Percentiles rank a stretch among this genome's conserved stretches.
phyloP scores from a whole-genome alignment of 768 basidiomycete species.

The Coprinopsis strossmayeri region DNA sequence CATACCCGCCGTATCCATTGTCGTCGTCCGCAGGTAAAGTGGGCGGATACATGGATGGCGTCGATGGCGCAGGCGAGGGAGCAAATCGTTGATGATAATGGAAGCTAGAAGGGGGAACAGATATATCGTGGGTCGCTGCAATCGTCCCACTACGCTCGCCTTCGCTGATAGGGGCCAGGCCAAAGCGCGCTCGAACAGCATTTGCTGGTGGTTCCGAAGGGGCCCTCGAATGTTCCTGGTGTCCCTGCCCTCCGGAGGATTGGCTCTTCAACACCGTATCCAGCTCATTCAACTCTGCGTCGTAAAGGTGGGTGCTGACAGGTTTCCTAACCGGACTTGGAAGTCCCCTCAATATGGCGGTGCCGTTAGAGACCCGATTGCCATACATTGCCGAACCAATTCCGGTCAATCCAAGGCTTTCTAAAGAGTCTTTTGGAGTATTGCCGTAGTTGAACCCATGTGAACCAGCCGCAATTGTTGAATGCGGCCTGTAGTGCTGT shows the following conservation, averaged over 20 bases:
- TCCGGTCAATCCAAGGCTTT: neutral
- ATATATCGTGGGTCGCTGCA: neutral
- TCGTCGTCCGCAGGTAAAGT: conserved; percentile 10
- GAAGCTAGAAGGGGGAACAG: conserved; percentile 1
- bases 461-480: neutral
- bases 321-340: conserved; percentile 1
- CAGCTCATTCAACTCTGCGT: neutral
- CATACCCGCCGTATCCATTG: neutral
- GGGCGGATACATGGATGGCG: conserved; percentile 8
- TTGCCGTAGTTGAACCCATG: neutral
- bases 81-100: neutral
- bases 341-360: neutral
- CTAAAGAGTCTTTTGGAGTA: neutral
- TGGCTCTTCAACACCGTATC: neutral
- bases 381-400: conserved; percentile 1
- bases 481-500: conserved; percentile 3
- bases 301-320: conserved; percentile 1
- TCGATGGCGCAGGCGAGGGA: conserved; percentile 5
- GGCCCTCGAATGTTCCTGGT: neutral
- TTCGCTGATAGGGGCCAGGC: neutral
- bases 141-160: neutral
- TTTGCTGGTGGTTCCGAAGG: neutral
- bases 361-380: neutral
- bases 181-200: neutral
- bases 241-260: neutral